A percentile compares a stretch with the other conserved stretches of the same genome.
These are phyloP conservation scores for Mortierella sp. DNA, from an alignment of 371 early-diverging fungal species.

Conservation along the genomic window DNA sequence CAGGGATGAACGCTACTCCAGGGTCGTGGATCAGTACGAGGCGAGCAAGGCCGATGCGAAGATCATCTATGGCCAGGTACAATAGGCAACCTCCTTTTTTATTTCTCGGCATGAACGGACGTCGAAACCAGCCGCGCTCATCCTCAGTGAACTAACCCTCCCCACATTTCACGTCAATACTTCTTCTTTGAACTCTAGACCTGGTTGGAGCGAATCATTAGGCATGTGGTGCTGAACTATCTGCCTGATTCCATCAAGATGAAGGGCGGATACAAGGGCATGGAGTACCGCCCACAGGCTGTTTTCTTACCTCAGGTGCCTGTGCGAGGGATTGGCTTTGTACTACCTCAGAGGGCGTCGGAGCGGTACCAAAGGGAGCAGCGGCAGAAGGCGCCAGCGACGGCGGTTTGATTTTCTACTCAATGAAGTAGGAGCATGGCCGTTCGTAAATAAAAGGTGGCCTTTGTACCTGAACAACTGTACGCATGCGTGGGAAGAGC, in stretches of 20 bases:
- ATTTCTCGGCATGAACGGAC: background rate
- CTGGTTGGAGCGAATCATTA: background rate
- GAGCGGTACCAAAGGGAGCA: background rate
- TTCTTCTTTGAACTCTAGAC: no score
- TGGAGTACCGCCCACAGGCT: background rate
- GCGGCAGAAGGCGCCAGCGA: background rate
- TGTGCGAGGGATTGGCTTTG: background rate
- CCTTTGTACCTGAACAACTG: no score
- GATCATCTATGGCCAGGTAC: conserved; percentile 20
- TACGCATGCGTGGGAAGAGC: no score
- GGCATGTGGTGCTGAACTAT: background rate
- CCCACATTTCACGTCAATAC: no score
- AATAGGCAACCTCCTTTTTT: background rate
- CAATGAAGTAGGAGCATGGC: no score
- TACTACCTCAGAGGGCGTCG: background rate
- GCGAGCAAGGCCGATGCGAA: conserved; percentile 17
- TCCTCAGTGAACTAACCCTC: no score
- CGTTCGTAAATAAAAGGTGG: no score
- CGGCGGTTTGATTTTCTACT: background rate
- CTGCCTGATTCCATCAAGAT: background rate
- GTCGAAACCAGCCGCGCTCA: no score
- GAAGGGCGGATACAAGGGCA: background rate
- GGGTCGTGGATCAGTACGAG: conserved; percentile 21
- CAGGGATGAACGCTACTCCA: conserved; percentile 16
- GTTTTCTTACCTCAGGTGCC: background rate